These are phyloP conservation scores for Zymoseptoria passerinii DNA, from an alignment of 2,329 filamentous ascomycete genomes.

Conservation along the genomic window DNA sequence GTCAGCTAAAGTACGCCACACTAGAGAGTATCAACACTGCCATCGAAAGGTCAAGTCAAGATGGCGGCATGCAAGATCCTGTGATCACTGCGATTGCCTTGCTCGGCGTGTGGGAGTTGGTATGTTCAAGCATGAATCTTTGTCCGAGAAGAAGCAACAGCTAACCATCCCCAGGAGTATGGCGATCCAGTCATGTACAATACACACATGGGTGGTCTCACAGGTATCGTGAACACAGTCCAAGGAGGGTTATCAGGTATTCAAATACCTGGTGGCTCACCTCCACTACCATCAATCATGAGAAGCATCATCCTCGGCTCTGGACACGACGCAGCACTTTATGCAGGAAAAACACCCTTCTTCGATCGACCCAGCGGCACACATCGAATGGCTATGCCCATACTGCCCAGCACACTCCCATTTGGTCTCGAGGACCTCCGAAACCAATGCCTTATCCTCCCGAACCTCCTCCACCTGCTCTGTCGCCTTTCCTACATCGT, in stretches of 20 bases:
- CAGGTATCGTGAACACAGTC: slow-evolving; percentile 12
- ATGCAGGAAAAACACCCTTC: slow-evolving; percentile 8
- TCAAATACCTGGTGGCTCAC: slow-evolving; percentile 1
- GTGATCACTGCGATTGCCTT: slow-evolving; percentile 15
- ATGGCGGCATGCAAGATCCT: slow-evolving; percentile 10
- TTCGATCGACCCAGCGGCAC: slow-evolving; percentile 5
- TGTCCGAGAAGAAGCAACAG: background rate
- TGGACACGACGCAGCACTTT: slow-evolving; percentile 14
- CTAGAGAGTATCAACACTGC: slow-evolving; percentile 15
- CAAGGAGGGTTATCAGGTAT: slow-evolving; percentile 11
- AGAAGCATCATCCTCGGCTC: slow-evolving; percentile 10
- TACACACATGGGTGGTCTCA: slow-evolving; percentile 16
- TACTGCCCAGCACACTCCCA: slow-evolving; percentile 6
- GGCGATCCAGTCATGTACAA: slow-evolving; percentile 13
- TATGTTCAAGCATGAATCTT: slow-evolving; percentile 2
- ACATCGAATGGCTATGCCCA: background rate
- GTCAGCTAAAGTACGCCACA: slow-evolving; percentile 12
- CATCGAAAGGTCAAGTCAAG: slow-evolving; percentile 4
- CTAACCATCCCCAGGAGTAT: slow-evolving; percentile 9
- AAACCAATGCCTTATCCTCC: slow-evolving; percentile 9
- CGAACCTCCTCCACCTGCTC: slow-evolving; percentile 9
- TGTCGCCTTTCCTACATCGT: slow-evolving; percentile 3
- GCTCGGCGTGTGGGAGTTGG: slow-evolving; percentile 17
- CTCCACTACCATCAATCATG: slow-evolving; percentile 1
- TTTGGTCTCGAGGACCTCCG: slow-evolving; percentile 6